Conservation (phyloP, 2,329 filamentous ascomycete species). For the Ophiostoma angusticollis region DNA sequence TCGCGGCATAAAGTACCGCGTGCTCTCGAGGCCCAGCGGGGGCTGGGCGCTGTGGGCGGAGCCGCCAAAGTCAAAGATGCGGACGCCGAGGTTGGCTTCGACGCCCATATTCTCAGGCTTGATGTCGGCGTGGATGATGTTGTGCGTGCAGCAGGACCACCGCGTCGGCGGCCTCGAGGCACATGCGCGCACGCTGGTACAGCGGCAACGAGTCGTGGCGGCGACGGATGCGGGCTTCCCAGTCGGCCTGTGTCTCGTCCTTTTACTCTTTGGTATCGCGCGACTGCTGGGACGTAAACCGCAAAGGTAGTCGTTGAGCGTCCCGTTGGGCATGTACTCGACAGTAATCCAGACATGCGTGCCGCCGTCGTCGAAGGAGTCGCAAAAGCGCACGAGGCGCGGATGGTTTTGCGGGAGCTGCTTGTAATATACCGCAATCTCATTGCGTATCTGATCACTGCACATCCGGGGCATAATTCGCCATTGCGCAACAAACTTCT, state of each 20-base stretch:
- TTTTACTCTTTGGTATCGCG: neutral
- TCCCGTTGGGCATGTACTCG: slow-evolving; percentile 4
- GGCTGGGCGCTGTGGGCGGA: neutral
- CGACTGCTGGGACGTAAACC: neutral
- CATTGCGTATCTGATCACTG: too few relatives aligned
- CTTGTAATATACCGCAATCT: slow-evolving; percentile 2
- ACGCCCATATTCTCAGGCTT: slow-evolving; percentile 6
- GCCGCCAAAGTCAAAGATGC: slow-evolving; percentile 5
- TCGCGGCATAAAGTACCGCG: neutral
- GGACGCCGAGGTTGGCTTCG: neutral
- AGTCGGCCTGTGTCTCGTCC: neutral
- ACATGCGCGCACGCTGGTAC: neutral
- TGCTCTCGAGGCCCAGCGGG: neutral
- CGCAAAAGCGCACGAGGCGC: neutral
- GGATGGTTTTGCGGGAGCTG: neutral
- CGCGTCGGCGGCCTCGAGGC: slow-evolving; percentile 2
- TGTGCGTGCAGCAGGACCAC: neutral
- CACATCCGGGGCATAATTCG: too few relatives aligned
- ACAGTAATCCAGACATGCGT: neutral
- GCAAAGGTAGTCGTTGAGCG: neutral
- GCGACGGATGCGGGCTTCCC: neutral
- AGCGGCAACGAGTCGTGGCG: neutral
- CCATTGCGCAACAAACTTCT: too few relatives aligned
- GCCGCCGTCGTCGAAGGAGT: neutral
- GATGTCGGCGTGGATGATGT: slow-evolving; percentile 6